Percentiles rank a stretch among this genome's conserved stretches.
Evolutionary conservation across 345 rosid species (phyloP).

Genomic region (Eucalyptus albens): DNA sequence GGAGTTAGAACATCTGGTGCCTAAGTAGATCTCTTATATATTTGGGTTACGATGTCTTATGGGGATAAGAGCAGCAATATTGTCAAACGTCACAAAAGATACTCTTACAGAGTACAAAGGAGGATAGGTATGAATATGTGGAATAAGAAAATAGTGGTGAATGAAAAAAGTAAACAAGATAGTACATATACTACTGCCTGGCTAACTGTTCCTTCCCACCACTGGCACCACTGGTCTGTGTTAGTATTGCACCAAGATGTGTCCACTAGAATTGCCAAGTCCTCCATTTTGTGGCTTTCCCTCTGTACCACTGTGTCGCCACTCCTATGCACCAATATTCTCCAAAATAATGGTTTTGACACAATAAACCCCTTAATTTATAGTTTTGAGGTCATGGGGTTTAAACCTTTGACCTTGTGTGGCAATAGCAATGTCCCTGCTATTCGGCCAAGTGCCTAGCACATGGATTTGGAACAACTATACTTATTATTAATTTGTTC

Average conservation of each 20-base stretch:
- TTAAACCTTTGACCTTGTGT: neutral
- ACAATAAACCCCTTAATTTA: neutral
- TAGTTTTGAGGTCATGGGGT: neutral
- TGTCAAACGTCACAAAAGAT: neutral
- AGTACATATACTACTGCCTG: neutral
- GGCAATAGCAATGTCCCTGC: neutral
- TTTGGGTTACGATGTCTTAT: neutral
- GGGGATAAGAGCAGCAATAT: neutral
- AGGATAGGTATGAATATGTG: neutral
- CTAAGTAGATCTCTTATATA: neutral
- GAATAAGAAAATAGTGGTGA: neutral
- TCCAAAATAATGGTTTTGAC: neutral
- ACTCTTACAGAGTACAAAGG: neutral
- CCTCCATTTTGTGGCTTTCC: neutral
- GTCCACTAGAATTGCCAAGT: neutral
- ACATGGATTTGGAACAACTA: neutral
- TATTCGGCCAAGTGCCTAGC: neutral
- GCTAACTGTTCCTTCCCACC: neutral
- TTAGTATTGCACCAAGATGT: neutral
- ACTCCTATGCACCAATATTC: neutral
- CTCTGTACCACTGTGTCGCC: neutral
- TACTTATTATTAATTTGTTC: neutral
- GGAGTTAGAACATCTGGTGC: neutral
- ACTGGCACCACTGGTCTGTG: neutral
- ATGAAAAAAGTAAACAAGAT: neutral